Percentiles rank a stretch among this genome's conserved stretches.
phyloP scores from a whole-genome alignment of 169 alveolate genomes.

The Cryptosporidium sp. region DNA sequence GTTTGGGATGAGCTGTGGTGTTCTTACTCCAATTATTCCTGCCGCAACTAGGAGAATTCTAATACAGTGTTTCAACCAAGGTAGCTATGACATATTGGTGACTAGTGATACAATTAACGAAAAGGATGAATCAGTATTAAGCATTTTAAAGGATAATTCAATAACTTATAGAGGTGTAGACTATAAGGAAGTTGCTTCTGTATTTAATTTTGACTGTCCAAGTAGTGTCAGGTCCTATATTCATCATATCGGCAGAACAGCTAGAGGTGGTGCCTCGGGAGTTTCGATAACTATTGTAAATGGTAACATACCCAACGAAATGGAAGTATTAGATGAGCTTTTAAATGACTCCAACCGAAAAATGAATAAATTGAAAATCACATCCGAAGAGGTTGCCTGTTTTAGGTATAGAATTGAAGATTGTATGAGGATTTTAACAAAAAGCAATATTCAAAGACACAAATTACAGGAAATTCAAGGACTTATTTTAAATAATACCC shows the following conservation, averaged over 20 bases:
- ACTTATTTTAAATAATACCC: conserved; percentile 36
- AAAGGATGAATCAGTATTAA: conserved; percentile 18
- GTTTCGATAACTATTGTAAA: conserved; percentile 49
- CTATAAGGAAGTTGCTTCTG: conserved; percentile 69
- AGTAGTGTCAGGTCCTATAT: conserved; percentile 54
- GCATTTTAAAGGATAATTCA: conserved; percentile 14
- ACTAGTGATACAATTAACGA: conserved; percentile 45
- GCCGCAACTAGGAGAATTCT: conserved; percentile 68
- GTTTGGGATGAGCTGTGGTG: conserved; percentile 59
- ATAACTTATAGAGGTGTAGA: conserved; percentile 62
- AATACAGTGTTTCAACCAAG: conserved; percentile 73
- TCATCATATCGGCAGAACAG: conserved; percentile 72
- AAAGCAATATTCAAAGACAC: conserved; percentile 51
- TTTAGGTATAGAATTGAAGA: conserved; percentile 70
- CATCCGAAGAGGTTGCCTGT: conserved; percentile 66
- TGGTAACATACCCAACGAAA: conserved; percentile 55
- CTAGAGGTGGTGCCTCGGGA: conserved; percentile 69
- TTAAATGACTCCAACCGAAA: conserved; percentile 25
- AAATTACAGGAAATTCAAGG: conserved; percentile 71
- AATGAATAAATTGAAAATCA: conserved; percentile 38
- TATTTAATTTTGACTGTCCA: conserved; percentile 67
- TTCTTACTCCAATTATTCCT: conserved; percentile 62
- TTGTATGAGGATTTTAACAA: conserved; percentile 51
- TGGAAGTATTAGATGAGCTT: conserved; percentile 39
- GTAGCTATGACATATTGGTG: conserved; percentile 53